Conservation (phyloP, 768 basidiomycete species). For the Exidia glandulosa region DNA sequence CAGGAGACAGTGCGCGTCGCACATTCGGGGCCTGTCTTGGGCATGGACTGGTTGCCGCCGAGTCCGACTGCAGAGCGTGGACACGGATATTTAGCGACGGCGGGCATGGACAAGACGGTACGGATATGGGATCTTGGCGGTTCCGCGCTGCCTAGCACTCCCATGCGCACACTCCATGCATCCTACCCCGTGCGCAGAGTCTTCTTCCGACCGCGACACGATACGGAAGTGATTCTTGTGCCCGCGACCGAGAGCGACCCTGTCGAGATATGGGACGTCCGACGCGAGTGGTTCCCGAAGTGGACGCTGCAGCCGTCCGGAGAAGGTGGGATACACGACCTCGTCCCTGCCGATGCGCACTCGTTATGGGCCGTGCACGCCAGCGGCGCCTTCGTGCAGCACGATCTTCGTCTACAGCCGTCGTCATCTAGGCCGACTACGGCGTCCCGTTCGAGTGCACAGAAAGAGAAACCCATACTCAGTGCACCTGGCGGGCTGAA, state of each 20-base stretch:
- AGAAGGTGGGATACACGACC: slow-evolving; percentile 67
- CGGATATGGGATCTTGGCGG: slow-evolving; percentile 66
- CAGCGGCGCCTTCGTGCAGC: slow-evolving; percentile 68
- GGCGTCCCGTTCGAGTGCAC: background rate
- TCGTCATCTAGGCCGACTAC: background rate
- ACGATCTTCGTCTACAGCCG: slow-evolving; percentile 39
- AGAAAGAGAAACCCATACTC: background rate
- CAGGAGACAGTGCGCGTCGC: slow-evolving; percentile 65
- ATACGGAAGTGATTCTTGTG: slow-evolving; percentile 44
- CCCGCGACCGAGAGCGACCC: slow-evolving; percentile 52
- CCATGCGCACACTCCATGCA: slow-evolving; percentile 62
- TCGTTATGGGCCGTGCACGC: slow-evolving; percentile 62
- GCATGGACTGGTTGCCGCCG: slow-evolving; percentile 58
- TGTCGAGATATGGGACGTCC: slow-evolving; percentile 80
- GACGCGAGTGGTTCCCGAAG: slow-evolving; percentile 71
- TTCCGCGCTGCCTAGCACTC: slow-evolving; percentile 47
- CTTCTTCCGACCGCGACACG: slow-evolving; percentile 65
- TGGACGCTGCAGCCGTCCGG: slow-evolving; percentile 57
- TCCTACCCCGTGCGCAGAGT: slow-evolving; percentile 65
- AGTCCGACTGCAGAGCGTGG: slow-evolving; percentile 13
- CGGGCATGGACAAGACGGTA: slow-evolving; percentile 67
- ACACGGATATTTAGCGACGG: slow-evolving; percentile 67
- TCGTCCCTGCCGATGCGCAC: slow-evolving; percentile 59
- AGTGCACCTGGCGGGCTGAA: background rate
- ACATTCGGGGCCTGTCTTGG: slow-evolving; percentile 58